phyloP scores from a whole-genome alignment of 163 green algal species.

The Chlamydomonas reinhardtii region DNA sequence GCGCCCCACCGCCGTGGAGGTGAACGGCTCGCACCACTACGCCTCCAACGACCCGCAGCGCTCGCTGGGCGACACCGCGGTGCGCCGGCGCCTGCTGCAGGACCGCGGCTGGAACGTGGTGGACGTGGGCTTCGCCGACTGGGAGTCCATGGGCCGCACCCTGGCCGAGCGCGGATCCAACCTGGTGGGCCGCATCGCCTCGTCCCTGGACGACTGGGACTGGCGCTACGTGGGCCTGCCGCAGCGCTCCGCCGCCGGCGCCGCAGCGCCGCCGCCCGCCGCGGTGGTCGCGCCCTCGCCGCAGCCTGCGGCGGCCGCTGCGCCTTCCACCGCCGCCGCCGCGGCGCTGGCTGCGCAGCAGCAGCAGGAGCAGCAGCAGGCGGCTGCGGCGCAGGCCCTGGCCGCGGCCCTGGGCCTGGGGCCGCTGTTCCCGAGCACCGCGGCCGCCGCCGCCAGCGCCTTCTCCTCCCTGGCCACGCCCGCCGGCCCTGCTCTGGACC shows the following conservation, averaged over 20 bases:
- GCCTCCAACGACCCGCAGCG: conserved; percentile 54
- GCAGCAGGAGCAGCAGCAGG: neutral
- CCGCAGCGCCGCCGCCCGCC: neutral
- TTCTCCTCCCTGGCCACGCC: neutral
- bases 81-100: conserved; percentile 58
- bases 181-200: conserved; percentile 34
- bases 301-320: neutral
- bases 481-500: neutral
- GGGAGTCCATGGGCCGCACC: conserved; percentile 45
- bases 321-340: neutral
- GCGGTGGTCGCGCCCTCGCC: neutral
- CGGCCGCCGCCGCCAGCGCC: neutral
- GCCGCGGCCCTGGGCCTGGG: conserved; percentile 22
- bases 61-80: conserved; percentile 47
- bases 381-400: neutral
- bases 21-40: conserved; percentile 66
- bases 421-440: neutral
- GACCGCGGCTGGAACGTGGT: conserved; percentile 57
- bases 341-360: neutral
- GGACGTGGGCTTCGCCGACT: conserved; percentile 58
- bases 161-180: conserved; percentile 9
- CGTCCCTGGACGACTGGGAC: conserved; percentile 27
- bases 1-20: conserved; percentile 62
- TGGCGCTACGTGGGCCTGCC: conserved; percentile 44
- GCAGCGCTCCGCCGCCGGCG: neutral